A percentile compares a stretch with the other conserved stretches of the same genome.
Conservation (phyloP, 208 protist genomes). For the Leishmania major region DNA sequence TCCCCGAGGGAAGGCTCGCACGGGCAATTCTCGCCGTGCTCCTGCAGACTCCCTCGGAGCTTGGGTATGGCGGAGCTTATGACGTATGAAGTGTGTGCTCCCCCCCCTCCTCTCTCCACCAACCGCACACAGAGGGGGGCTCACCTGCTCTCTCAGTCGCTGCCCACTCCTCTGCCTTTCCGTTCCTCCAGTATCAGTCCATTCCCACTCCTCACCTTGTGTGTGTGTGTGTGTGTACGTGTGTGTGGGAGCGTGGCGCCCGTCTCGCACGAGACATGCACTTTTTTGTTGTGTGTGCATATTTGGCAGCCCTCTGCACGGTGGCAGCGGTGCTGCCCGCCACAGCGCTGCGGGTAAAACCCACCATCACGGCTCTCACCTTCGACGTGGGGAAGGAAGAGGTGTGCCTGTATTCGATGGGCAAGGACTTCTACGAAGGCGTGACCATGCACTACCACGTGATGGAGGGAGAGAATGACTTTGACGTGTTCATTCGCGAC, state of each 20-base stretch:
- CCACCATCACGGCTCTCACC: conserved; percentile 51
- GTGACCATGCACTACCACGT: conserved; percentile 78
- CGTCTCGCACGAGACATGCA: conserved; percentile 14
- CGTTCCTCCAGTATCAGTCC: background rate
- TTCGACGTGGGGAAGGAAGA: conserved; percentile 74
- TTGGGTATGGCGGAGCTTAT: background rate
- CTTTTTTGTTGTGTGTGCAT: background rate
- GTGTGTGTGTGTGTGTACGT: background rate
- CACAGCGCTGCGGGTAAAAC: conserved; percentile 50
- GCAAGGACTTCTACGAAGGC: conserved; percentile 63
- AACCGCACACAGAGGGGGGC: background rate
- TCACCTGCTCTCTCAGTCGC: background rate
- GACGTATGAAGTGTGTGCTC: background rate
- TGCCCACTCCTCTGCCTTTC: background rate
- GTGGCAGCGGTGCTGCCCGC: background rate
- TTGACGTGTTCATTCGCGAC: conserved; percentile 73
- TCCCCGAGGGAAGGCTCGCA: background rate
- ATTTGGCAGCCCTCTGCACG: conserved; percentile 13
- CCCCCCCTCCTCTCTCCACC: background rate
- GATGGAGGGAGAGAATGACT: conserved; percentile 67
- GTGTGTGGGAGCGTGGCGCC: background rate
- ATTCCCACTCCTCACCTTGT: background rate
- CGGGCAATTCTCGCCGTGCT: background rate
- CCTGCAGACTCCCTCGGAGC: background rate
- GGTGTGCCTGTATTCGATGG: conserved; percentile 72